Base-by-base conservation (phyloP, 2,329 filamentous ascomycete species). In the Fusarium foetens region DNA sequence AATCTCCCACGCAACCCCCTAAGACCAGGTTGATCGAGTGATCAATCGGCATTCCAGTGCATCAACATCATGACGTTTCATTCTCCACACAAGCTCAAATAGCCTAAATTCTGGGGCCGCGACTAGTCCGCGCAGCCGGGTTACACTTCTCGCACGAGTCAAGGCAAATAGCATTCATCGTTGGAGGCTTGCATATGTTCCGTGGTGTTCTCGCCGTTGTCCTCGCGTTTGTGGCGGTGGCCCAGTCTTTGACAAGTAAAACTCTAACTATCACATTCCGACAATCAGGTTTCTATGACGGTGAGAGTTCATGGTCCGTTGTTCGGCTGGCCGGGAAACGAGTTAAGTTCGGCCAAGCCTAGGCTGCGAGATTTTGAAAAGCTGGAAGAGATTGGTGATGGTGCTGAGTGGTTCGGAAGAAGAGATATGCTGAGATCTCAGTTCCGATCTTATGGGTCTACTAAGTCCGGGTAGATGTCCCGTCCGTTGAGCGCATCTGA, bases 241-340 rank as follows among this genome's bases (percentile, higher is more conserved):
- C 58, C 35, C 25, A 52, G 51, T 9, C 39, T 23, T 39, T 35
- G 36, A 27, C 23, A 25, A n/a, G 46, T 38, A 21, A 21, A 52
- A 60, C 46, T 46, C 23, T 17, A 46, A 38, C 19, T n/a, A 58
- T 68, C 64, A 68, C 66, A 68, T 68, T 68, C 64, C 66, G 45
- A 23, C 25, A 35, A 58, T 55, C 29, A n/a, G 9, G 54, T 27
- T 57, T 19, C 8, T 27, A 52, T 45, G 12, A 51, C 31, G 41
- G 39, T 16, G 23, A 41, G 17, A 38, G 41, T 58, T 16, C 31
- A 29, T 19, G 12, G 19, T 16, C 16, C 23, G 54, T 41, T 45
- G 33, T 43, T 45, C 21, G 31, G 57, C 52, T 68, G 57, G 11
- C 49, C 29, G 64, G 58, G 66, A 25, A 42, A 68, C 45, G 13